Evolutionary conservation across 805 yeast species (phyloP), one percentile per base, ranked within the genome.

Genomic region (Diddensiella santjacobensis): DNA sequence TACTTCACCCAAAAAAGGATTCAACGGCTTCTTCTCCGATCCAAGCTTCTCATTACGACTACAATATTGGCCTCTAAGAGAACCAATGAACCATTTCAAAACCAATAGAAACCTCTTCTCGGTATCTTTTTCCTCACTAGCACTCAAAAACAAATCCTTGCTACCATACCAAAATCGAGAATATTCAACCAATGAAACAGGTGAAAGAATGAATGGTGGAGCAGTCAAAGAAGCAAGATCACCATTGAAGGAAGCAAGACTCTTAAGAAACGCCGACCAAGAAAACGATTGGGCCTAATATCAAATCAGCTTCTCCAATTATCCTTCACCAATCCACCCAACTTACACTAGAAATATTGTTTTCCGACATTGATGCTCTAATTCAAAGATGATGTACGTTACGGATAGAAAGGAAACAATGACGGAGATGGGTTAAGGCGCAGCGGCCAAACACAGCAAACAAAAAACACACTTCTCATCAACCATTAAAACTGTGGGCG

Each of bases 91-190:
- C 96, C 97, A 89, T 66, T 75, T 82, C 43, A 89, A 79, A 26
- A 93, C 98, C 2, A 86, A 87, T 49, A 91, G 58, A 71, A 85
- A 78, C 53, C 96, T 75, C 64, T 81, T 76, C 55, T 80, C 73
- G 24, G 71, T 67, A 30, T 71, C 69, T 13, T 65, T 61, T 42
- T 69, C 69, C 36, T 63, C 66, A 17, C 71, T 67, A 29, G 97
- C 90, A 31, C 79, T 90, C 46, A 88, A 68, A 48, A 93, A 78
- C 54, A 89, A 73, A 53, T 87, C 91, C 19, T 90, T 89, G 62
- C 87, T 91, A 64, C 90, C 96, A 41, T 89, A 87, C 97, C 99
- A 93, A 70, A 87, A 93, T 66, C 87, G 91, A 19, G 96, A 85
- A 69, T 87, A 93, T 71, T 93, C 99, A 29, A 80, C 80, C 58